phyloP scores from a whole-genome alignment of 2,329 filamentous ascomycete species.

The Fusarium palustre region DNA sequence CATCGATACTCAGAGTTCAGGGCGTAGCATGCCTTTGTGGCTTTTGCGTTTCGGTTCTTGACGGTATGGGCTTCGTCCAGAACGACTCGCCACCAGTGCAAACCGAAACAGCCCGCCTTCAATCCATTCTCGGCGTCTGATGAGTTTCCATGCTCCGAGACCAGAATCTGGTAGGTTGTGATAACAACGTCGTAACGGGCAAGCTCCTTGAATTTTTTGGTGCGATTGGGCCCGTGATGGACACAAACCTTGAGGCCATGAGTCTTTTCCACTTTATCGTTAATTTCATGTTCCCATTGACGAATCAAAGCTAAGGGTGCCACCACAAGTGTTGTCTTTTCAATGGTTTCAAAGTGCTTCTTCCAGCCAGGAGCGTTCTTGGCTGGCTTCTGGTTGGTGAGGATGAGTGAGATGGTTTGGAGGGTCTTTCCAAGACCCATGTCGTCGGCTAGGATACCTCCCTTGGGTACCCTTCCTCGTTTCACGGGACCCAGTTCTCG shows the following conservation, averaged over 20 bases:
- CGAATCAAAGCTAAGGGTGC: constrained; percentile 94
- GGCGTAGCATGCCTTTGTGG: constrained; percentile 90
- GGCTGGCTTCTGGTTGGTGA: constrained; percentile 79
- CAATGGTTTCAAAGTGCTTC: constrained; percentile 75
- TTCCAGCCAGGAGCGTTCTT: constrained; percentile 70
- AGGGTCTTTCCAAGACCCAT: constrained; percentile 98
- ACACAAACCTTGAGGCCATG: constrained; percentile 84
- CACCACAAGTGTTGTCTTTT: constrained; percentile 88
- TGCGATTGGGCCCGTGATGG: constrained; percentile 88
- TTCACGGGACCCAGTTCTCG: constrained; percentile 90
- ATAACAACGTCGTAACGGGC: constrained; percentile 93
- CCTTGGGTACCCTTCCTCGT: constrained; percentile 84
- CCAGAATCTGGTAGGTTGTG: constrained; percentile 95
- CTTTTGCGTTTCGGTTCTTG: constrained; percentile 97
- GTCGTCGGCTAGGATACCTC: constrained; percentile 95
- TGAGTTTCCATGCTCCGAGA: constrained; percentile 85
- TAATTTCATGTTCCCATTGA: constrained; percentile 96
- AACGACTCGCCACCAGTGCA: constrained; percentile 95
- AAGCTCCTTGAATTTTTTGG: constrained; percentile 81
- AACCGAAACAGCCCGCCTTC: constrained; percentile 86
- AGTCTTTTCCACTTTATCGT: constrained; percentile 77
- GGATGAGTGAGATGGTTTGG: constrained; percentile 88
- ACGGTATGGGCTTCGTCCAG: constrained; percentile 98
- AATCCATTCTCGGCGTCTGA: constrained; percentile 69
- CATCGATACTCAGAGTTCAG: constrained; percentile 89